A percentile compares a stretch with the other conserved stretches of the same genome.
Evolutionary conservation across 306 rosid species (phyloP).

Genomic region (Glycine latifolia): DNA sequence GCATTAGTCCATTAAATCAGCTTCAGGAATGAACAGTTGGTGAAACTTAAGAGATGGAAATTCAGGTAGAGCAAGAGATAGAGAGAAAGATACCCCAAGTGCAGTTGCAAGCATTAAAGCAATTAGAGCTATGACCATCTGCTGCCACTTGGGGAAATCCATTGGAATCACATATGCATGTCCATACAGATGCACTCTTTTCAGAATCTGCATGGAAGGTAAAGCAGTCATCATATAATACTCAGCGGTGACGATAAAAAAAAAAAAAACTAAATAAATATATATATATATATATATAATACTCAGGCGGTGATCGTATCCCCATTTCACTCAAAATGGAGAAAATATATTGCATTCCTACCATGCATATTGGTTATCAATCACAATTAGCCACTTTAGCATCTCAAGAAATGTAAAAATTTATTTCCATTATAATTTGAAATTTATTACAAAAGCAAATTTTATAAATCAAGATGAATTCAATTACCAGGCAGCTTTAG

Average conservation of each 20-base stretch:
- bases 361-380: background rate
- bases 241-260: too few species aligned
- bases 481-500: background rate
- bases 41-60: constrained; percentile 6
- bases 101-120: constrained; percentile 91
- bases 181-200: constrained; percentile 66
- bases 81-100: constrained; percentile 71
- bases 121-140: constrained; percentile 56
- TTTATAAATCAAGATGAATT: background rate
- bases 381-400: background rate
- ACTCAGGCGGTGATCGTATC: too few species aligned
- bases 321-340: too few species aligned
- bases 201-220: constrained; percentile 61
- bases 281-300: too few species aligned
- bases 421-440: background rate
- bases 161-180: constrained; percentile 74
- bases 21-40: constrained; percentile 16
- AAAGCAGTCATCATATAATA: too few species aligned
- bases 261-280: too few species aligned
- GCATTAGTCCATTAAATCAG: constrained; percentile 35
- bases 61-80: constrained; percentile 31
- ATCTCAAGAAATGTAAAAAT: background rate
- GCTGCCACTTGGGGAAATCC: constrained; percentile 83
- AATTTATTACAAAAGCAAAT: constrained; percentile 29
- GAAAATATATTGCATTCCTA: too few species aligned